Evolutionary conservation across 192 early-diverging fungal species (phyloP).

Genomic region (Coemansia sp.): DNA sequence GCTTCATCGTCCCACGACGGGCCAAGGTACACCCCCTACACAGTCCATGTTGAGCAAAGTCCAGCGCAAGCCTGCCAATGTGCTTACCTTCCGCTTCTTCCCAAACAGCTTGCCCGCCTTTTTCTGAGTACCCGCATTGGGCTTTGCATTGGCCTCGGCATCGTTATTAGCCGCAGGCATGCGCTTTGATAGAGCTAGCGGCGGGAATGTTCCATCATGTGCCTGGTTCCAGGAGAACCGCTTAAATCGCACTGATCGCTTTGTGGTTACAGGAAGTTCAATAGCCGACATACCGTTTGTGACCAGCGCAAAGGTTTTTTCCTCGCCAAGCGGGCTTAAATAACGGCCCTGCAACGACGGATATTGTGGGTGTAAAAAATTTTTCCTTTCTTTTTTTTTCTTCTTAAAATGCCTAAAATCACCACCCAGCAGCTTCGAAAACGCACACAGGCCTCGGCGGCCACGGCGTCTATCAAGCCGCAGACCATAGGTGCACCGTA

Average conservation of each 20-base stretch:
- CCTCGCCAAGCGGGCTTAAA: not conserved
- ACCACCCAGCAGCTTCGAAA: constrained; percentile 53
- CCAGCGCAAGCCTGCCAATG: not conserved
- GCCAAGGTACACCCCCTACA: constrained; percentile 40
- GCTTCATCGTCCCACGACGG: constrained; percentile 51
- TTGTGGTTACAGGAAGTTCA: constrained; percentile 27
- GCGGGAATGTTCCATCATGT: constrained; percentile 38
- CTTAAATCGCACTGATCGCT: constrained; percentile 47
- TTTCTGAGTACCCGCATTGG: not conserved
- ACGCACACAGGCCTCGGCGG: constrained; percentile 48
- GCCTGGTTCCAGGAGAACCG: constrained; percentile 51
- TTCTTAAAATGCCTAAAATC: constrained; percentile 46
- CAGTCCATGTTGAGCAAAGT: not conserved
- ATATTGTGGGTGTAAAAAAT: constrained; percentile 3
- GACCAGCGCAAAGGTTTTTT: too few relatives aligned
- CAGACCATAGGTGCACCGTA: constrained; percentile 46
- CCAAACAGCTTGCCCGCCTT: constrained; percentile 7
- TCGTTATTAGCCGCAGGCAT: not conserved
- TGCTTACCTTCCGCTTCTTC: constrained; percentile 42
- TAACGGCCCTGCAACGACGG: not conserved
- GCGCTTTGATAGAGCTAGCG: constrained; percentile 10
- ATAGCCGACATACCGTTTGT: constrained; percentile 23
- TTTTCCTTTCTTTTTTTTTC: constrained; percentile 1
- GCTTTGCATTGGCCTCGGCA: not conserved
- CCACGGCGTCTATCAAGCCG: constrained; percentile 36